Evolutionary conservation across 495 filamentous ascomycete genomes (phyloP).

Genomic region (Penicillium mononematosum): DNA sequence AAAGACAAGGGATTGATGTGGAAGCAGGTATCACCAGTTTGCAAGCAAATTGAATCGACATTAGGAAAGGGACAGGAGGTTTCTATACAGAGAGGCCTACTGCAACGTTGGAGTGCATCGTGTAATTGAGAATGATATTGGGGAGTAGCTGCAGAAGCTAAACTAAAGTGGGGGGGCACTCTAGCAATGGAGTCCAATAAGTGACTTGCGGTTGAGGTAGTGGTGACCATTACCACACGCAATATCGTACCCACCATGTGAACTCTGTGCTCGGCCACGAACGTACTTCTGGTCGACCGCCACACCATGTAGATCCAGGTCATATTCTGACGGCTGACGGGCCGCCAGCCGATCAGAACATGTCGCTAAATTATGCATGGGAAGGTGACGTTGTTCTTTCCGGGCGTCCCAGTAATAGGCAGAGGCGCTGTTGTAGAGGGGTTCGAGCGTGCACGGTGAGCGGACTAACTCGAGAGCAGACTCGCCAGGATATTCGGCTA

Average conservation of each 20-base stretch:
- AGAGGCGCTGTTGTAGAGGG: constrained; percentile 63
- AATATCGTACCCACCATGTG: constrained; percentile 59
- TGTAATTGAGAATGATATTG: too few species aligned
- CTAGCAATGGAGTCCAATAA: constrained; percentile 55
- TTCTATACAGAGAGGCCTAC: too few species aligned
- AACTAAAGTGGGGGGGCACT: too few species aligned
- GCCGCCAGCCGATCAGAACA: constrained; percentile 63
- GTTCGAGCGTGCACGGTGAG: constrained; percentile 62
- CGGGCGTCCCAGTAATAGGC: constrained; percentile 62
- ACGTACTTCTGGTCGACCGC: constrained; percentile 57
- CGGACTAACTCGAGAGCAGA: constrained; percentile 37
- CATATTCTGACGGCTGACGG: constrained; percentile 52
- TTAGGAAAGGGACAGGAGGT: too few species aligned
- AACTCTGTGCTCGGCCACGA: constrained; percentile 40
- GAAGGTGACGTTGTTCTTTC: constrained; percentile 49
- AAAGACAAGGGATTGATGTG: neutral
- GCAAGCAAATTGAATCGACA: too few species aligned
- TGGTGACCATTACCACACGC: constrained; percentile 79
- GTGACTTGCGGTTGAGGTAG: constrained; percentile 67
- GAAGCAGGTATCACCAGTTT: too few species aligned
- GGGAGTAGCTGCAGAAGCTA: too few species aligned
- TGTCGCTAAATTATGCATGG: constrained; percentile 42
- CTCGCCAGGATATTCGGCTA: neutral
- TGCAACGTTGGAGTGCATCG: too few species aligned
- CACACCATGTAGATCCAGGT: constrained; percentile 80